Evolutionary conservation across 2,329 filamentous ascomycete genomes (phyloP).

Genomic region (Trichophyton equinum): DNA sequence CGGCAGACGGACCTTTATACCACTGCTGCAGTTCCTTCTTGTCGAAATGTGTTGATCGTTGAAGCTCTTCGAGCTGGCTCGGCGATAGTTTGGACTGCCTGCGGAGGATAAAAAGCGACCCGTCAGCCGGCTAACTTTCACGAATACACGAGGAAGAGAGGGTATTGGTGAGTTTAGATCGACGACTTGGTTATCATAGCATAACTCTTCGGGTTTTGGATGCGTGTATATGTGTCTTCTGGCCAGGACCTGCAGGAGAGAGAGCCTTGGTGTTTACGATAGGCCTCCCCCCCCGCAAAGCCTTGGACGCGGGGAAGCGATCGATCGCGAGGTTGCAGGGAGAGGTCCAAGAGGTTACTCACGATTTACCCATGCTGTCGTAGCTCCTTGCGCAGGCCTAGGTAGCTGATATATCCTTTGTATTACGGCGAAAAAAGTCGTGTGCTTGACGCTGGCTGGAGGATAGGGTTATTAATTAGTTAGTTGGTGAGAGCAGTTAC

Average conservation of each 20-base stretch:
- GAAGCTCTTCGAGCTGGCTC: conserved; percentile 87
- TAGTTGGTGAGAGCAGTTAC: not conserved
- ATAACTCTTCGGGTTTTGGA: not conserved
- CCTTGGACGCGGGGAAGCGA: not conserved
- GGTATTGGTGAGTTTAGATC: no score
- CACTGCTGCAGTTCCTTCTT: conserved; percentile 99
- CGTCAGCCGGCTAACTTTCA: not conserved
- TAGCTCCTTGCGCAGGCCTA: not conserved
- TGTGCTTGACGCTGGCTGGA: not conserved
- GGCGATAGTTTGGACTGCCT: conserved; percentile 98
- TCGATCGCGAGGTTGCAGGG: not conserved
- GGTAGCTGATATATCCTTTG: not conserved
- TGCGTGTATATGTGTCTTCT: not conserved
- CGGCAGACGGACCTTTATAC: conserved; percentile 75
- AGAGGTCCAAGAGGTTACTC: not conserved
- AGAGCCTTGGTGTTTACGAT: not conserved
- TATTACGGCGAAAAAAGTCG: not conserved
- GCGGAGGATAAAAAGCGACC: conserved; percentile 6
- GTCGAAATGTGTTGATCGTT: conserved; percentile 96
- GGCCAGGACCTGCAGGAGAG: not conserved
- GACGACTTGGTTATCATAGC: no score
- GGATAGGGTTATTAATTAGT: not conserved
- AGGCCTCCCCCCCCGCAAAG: not conserved
- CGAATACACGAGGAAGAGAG: no score
- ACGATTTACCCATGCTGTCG: conserved; percentile 5